phyloP scores from a whole-genome alignment of 345 rosid genomes.

The Nephelium lappaceum region DNA sequence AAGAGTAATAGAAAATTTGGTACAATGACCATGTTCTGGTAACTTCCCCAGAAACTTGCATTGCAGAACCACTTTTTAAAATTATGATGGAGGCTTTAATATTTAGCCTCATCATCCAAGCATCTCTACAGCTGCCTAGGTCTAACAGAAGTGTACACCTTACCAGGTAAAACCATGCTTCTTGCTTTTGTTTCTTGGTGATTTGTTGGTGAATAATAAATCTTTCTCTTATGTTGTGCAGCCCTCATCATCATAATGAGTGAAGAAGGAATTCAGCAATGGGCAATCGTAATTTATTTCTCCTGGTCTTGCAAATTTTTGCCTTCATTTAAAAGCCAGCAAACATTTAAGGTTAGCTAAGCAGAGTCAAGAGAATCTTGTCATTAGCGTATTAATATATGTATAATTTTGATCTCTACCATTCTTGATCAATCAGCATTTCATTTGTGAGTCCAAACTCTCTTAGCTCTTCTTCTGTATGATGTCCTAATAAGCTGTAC shows the following conservation, averaged over 20 bases:
- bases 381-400: neutral
- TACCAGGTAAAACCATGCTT: neutral
- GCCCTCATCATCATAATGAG: constrained; percentile 36
- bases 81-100: neutral
- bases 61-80: neutral
- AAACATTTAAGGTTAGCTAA: neutral
- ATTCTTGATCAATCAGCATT: constrained; percentile 64
- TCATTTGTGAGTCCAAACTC: constrained; percentile 59
- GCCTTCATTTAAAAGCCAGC: constrained; percentile 36
- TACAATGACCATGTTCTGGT: neutral
- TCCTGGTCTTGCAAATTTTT: constrained; percentile 46
- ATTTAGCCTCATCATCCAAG: neutral
- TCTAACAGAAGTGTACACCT: neutral
- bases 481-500: constrained; percentile 55
- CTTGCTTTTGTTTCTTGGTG: neutral
- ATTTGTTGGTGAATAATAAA: neutral
- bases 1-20: neutral
- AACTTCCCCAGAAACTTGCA: neutral
- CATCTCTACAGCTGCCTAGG: neutral
- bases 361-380: neutral
- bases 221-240: neutral
- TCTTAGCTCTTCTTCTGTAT: constrained; percentile 50
- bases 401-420: constrained; percentile 33
- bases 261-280: constrained; percentile 53
- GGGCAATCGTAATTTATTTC: constrained; percentile 58